Base-by-base conservation (phyloP, 257 asterid species). In the Buddleja alternifolia region DNA sequence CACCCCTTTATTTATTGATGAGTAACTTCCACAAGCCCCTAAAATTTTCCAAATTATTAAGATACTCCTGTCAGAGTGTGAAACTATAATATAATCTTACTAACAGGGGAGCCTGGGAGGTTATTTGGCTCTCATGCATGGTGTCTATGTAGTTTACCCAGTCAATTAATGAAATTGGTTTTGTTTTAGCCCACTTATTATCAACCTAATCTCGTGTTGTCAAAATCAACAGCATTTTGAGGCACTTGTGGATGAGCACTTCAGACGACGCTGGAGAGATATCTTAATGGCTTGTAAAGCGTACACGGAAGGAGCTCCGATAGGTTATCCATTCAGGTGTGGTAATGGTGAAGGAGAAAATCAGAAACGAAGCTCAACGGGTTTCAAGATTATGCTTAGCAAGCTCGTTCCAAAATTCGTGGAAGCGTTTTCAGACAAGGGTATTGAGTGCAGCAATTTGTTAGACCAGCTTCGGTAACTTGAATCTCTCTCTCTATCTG, bases 321-420 rank as follows among this genome's bases (percentile, higher is more conserved):
- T 94, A 21, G 95, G 99, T 25, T 64, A 77, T 39, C 82, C 92
- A 41, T 84, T 83, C 15, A 70, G 46, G 47, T 23, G 32, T 63
- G 71, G 44, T 36, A 76, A 60, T 21, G 32, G 50, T 65, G 83
- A 82, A 45, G 77, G 78, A 55, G 84, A 75, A 73, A 61, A 4
- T 12, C 70, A 45, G 63, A 75, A 77, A 69, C 87, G 89, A 81
- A 83, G 89, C 87, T 91, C 97, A 1, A 83, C 79, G 0, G 99
- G 97, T 0, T 90, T 94, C 92, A 90, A 86, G 86, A 87, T 94
- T 68, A 84, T 88, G 91, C 91, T 94, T 23, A 65, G 81, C 34
- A 94, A 90, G 88, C 83, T 90, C 83, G 67, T 77, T 61, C 83
- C 97, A 24, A 77, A 63, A 68, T 96, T 91, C 12, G 80, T 83